These are phyloP conservation scores for Lipomyces oligophaga DNA, from an alignment of 805 yeast genomes.

Conservation along the genomic window DNA sequence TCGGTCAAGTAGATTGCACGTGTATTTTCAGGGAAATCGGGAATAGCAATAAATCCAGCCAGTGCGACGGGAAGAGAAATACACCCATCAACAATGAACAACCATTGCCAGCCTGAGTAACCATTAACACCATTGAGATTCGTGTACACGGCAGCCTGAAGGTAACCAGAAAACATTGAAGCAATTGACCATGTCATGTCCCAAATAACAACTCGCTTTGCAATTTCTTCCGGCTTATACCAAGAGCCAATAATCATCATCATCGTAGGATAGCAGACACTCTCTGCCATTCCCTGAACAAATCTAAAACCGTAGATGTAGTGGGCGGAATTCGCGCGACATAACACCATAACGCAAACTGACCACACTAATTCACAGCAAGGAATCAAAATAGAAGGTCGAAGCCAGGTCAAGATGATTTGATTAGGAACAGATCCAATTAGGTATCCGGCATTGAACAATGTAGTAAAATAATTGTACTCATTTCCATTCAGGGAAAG, in stretches of 20 bases:
- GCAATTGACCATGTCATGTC: slow-evolving; percentile 64
- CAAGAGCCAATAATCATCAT: slow-evolving; percentile 58
- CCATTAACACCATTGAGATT: slow-evolving; percentile 51
- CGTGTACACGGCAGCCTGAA: slow-evolving; percentile 54
- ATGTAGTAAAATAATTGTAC: slow-evolving; percentile 52
- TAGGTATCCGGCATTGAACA: slow-evolving; percentile 57
- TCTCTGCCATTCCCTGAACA: slow-evolving; percentile 65
- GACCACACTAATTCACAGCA: slow-evolving; percentile 64
- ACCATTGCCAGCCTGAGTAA: slow-evolving; percentile 68
- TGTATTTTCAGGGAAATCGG: slow-evolving; percentile 64
- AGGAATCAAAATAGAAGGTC: slow-evolving; percentile 53
- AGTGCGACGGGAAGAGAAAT: slow-evolving; percentile 57
- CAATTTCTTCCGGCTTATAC: slow-evolving; percentile 54
- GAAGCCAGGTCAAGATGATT: slow-evolving; percentile 56
- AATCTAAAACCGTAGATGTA: slow-evolving; percentile 62
- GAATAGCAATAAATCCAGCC: slow-evolving; percentile 52
- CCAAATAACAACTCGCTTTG: slow-evolving; percentile 57
- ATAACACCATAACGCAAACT: slow-evolving; percentile 55
- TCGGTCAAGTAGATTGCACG: slow-evolving; percentile 47
- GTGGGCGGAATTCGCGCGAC: slow-evolving; percentile 46
- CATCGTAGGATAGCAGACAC: slow-evolving; percentile 47
- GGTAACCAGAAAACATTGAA: slow-evolving; percentile 56
- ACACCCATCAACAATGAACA: slow-evolving; percentile 61
- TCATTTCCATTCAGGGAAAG: slow-evolving; percentile 60
- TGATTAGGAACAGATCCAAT: slow-evolving; percentile 52